phyloP scores from a whole-genome alignment of 2,329 filamentous ascomycete species.

The Botrytis pseudocinerea region DNA sequence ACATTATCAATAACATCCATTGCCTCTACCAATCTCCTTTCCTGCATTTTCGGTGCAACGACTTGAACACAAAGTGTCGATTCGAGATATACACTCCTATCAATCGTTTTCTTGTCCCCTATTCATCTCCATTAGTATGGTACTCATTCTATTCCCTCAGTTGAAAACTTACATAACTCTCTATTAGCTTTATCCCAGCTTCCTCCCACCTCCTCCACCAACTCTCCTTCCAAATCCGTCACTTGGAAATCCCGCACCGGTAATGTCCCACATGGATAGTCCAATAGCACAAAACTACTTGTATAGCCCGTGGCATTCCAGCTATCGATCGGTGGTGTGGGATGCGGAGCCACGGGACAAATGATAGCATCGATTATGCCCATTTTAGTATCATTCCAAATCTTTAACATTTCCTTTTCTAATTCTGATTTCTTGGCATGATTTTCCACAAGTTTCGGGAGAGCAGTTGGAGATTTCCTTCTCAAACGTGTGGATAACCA shows the following conservation, averaged over 20 bases:
- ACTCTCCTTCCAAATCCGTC: not conserved
- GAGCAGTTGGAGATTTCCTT: not conserved
- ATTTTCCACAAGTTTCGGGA: not conserved
- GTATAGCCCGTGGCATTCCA: not conserved
- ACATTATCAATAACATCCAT: not conserved
- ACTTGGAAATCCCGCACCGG: not conserved
- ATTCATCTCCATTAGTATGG: not conserved
- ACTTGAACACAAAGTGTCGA: not conserved
- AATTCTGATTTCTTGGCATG: not conserved
- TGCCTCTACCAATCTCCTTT: not conserved
- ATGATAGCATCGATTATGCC: not conserved
- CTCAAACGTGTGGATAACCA: not conserved
- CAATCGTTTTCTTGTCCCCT: not conserved
- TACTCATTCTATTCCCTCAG: not conserved
- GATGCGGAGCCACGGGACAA: conserved; percentile 1
- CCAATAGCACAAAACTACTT: not conserved
- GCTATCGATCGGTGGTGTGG: not conserved
- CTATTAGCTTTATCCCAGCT: not conserved
- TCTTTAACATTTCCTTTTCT: not conserved
- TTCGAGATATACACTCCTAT: not conserved
- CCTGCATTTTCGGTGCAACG: not conserved
- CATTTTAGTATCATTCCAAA: not conserved
- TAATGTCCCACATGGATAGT: not conserved
- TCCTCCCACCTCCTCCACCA: not conserved
- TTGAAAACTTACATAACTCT: not conserved